These are phyloP conservation scores for Trametes hirsuta DNA, from an alignment of 1,284 basidiomycete species.

Conservation along the genomic window DNA sequence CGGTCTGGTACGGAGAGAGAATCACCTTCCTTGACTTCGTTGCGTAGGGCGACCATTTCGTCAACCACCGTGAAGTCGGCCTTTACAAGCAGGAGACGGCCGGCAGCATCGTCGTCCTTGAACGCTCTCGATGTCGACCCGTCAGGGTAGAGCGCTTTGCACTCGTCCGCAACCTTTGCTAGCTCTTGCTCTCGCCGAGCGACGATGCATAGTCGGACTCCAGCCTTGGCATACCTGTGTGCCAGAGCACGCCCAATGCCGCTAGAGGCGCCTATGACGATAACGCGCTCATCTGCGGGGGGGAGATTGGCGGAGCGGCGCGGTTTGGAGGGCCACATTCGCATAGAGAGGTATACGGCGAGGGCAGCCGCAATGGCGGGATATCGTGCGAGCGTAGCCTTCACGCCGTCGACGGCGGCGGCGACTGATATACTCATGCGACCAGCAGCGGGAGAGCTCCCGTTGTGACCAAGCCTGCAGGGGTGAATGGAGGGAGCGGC, in stretches of 20 bases:
- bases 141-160: slow-evolving; percentile 23
- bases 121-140: background rate
- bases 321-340: background rate
- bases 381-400: background rate
- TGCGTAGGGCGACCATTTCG: slow-evolving; percentile 69
- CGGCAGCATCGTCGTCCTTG: background rate
- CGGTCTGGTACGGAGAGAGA: background rate
- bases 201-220: slow-evolving; percentile 76
- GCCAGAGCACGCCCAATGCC: slow-evolving; percentile 79
- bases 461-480: background rate
- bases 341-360: background rate
- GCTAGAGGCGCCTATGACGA: slow-evolving; percentile 79
- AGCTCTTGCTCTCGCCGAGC: slow-evolving; percentile 63
- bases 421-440: background rate
- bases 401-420: background rate
- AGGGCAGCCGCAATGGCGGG: background rate
- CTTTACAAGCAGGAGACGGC: slow-evolving; percentile 41
- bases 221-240: slow-evolving; percentile 67
- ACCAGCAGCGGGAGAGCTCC: background rate
- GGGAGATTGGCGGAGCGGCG: slow-evolving; percentile 29
- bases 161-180: slow-evolving; percentile 13
- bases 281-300: slow-evolving; percentile 61
- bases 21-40: slow-evolving; percentile 60
- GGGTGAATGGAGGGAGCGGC: too few species aligned
- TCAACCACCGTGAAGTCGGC: slow-evolving; percentile 72